Base-by-base conservation (phyloP, 345 rosid genomes). In the sweet orange (Citrus sinensis) region DNA sequence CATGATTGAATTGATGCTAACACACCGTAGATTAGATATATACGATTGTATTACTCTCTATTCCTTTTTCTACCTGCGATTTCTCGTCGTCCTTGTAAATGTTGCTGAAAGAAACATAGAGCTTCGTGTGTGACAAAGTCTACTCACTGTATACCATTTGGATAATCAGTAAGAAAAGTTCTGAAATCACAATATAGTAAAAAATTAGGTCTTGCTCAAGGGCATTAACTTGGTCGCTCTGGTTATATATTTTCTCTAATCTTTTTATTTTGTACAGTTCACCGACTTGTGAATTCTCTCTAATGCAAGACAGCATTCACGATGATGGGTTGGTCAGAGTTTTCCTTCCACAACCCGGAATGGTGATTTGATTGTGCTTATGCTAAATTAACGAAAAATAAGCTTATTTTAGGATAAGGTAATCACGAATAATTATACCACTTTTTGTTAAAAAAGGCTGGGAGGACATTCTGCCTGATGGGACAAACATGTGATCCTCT, bases 1-100 rank as follows among this genome's bases (percentile, higher is more conserved):
- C 98, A 5, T 92, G 84, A 91, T 79, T 60, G 76, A 76, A 79
- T 66, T 55, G 74, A 75, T 56, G 83, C 88, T 85, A 85, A 84
- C 92, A 80, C 51, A 77, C 76, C 75, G 85, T 87, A 88, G 81
- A 88, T 82, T 81, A 68, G 78, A 82, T 74, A 78, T 76, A 78
- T 74, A 76, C 59, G 22, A 49, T 35, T 83, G 59, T 79, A 78
- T 40, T 72, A 74, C 55, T 70, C 40, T 67, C 16, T 54, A 34
- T 42, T 35, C 75, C 64, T 42, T 69, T 61, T 34, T 46, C 67
- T 54, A 1, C 29, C 29, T 30, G 6, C 70, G 32, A 56, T 22
- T 42, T 55, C 58, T 78, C 69, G 32, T 69, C 63, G 14, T 67
- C 70, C 39, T 42, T 89, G 91, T 88, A 91, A 88, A 87, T 86